phyloP scores from a whole-genome alignment of 352 stramenopile species.

The Pythium utonaiense region DNA sequence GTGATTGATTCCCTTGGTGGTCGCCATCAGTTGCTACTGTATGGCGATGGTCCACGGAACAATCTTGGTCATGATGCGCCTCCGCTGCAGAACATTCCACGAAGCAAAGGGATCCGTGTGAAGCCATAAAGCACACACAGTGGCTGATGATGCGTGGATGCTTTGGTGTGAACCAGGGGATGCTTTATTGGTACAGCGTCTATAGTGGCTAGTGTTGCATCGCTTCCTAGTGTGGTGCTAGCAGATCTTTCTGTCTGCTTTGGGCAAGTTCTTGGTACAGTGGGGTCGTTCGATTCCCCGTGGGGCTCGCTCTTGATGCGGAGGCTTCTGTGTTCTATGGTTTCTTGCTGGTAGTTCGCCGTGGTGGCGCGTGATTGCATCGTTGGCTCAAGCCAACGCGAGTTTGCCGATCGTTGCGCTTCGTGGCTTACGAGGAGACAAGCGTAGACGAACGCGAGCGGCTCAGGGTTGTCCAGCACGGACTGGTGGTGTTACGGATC shows the following conservation, averaged over 20 bases:
- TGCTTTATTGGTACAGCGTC: conserved; percentile 4
- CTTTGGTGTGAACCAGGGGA: not conserved
- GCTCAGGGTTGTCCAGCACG: conserved; percentile 49
- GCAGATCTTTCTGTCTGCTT: not conserved
- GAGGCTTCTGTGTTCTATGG: not conserved
- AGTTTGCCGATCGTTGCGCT: not conserved
- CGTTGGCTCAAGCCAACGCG: too few relatives aligned
- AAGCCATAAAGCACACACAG: too few relatives aligned
- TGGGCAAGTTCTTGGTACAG: conserved; percentile 2
- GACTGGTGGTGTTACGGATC: conserved; percentile 70
- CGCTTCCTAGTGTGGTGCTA: not conserved
- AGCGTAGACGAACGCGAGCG: conserved; percentile 30
- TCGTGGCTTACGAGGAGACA: conserved; percentile 17
- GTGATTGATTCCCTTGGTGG: too few relatives aligned
- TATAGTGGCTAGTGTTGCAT: not conserved
- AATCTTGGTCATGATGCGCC: not conserved
- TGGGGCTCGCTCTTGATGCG: not conserved
- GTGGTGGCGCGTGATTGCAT: too few relatives aligned
- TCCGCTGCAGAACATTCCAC: not conserved
- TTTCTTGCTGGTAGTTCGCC: too few relatives aligned
- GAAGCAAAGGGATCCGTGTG: too few relatives aligned
- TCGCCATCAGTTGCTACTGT: too few relatives aligned
- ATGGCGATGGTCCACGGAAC: not conserved
- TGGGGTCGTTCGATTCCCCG: not conserved
- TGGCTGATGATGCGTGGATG: too few relatives aligned